Conservation (phyloP, 441 rosid species). For the Populus hybrid region DNA sequence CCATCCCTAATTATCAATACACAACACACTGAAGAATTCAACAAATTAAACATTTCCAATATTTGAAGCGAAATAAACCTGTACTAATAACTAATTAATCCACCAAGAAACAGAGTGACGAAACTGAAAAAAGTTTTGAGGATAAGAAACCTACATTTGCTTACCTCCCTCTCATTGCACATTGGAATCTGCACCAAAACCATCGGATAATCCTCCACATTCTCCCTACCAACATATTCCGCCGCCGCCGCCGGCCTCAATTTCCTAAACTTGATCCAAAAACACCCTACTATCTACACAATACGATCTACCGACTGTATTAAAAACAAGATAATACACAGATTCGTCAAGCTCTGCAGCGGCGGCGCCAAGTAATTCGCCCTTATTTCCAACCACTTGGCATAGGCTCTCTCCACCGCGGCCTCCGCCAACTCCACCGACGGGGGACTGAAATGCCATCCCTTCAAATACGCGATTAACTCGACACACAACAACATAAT, state of each 20-base stretch:
- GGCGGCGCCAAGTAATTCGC: slow-evolving; percentile 76
- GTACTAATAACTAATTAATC: background rate
- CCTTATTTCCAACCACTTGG: slow-evolving; percentile 68
- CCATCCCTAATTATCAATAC: too few relatives aligned
- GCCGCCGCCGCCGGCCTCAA: slow-evolving; percentile 54
- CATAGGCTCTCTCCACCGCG: slow-evolving; percentile 53
- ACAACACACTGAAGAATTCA: too few relatives aligned
- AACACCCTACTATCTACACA: slow-evolving; percentile 67
- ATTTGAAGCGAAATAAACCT: too few relatives aligned
- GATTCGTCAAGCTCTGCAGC: slow-evolving; percentile 65
- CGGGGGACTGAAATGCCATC: slow-evolving; percentile 94
- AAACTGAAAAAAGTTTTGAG: background rate
- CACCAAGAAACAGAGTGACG: background rate
- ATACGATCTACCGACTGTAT: slow-evolving; percentile 82
- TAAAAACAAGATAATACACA: slow-evolving; percentile 78
- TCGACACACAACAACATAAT: slow-evolving; percentile 58
- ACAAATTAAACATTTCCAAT: too few relatives aligned
- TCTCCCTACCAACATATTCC: slow-evolving; percentile 41
- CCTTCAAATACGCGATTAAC: slow-evolving; percentile 73
- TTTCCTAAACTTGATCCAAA: slow-evolving; percentile 65
- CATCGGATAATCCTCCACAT: slow-evolving; percentile 71
- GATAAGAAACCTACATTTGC: slow-evolving; percentile 51
- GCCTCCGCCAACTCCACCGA: slow-evolving; percentile 57
- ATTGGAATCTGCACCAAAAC: slow-evolving; percentile 90
- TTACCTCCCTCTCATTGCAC: slow-evolving; percentile 98